Base-by-base conservation (phyloP, 192 early-diverging fungal genomes). In the Backusella liffmaniae region DNA sequence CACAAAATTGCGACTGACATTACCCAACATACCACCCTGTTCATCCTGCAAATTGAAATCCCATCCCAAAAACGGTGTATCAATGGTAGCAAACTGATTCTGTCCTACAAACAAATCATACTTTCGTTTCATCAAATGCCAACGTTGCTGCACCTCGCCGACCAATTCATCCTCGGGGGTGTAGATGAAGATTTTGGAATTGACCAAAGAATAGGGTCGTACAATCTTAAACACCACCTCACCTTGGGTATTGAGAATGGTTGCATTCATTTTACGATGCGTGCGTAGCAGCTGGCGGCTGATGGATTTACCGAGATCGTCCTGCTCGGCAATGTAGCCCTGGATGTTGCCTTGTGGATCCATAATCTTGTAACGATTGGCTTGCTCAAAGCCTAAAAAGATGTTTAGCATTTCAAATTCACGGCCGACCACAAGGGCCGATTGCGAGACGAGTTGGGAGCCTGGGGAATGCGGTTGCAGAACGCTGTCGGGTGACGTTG, bases 341-440 rank as follows among this genome's bases (percentile, higher is more conserved):
- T 94, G 89, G n/a, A 87, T 76, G 32, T 83, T 82, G 37, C 92
- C 92, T 21, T 80, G 41, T 0, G 88, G 82, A 78, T 92, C 90
- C 70, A 91, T 87, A 69, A 97, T 89, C 12, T 92, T 86, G 75
- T 97, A 95, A 69, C 90, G 91, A 86, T 97, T 97, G 12, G 93
- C 95, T 76, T 97, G 93, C 78, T 97, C 94, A 73, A 90, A 95
- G 13, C 92, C 92, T 41, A 92, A 37, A 39, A 90, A 84, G 1
- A 92, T 84, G 75, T 96, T 97, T 80, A 97, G 80, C 90, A 96
- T 94, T 78, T 96, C 95, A 21, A 96, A 65, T 77, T 95, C 91
- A 7, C 95, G 73, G 2, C 84, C 87, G 32, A 94, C 87, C n/a
- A 92, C 82, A 37, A 94, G 72, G 1, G 89, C 89, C 6, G 89